Conservation (phyloP, 495 filamentous ascomycete species). For the Aspergillus carlsbadensis region DNA sequence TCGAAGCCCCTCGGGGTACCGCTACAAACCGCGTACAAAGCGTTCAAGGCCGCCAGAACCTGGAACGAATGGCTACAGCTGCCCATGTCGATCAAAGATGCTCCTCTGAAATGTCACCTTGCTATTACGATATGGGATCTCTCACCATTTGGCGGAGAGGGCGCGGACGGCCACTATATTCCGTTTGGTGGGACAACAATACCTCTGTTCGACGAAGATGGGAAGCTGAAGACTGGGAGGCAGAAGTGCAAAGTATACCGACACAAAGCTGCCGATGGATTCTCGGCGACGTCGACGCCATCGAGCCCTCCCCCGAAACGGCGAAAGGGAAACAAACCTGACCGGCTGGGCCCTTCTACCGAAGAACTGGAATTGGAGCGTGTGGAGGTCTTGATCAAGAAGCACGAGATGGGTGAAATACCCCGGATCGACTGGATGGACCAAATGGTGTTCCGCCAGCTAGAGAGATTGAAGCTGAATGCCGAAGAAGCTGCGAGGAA, state of each 20-base stretch:
- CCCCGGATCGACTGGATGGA: conserved; percentile 92
- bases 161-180: conserved; percentile 68
- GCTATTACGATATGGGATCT: conserved; percentile 97
- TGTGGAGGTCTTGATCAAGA: conserved; percentile 86
- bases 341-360: conserved; percentile 43
- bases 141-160: conserved; percentile 68
- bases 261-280: conserved; percentile 81
- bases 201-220: conserved; percentile 84
- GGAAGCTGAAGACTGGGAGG: conserved; percentile 82
- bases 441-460: conserved; percentile 81
- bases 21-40: conserved; percentile 86
- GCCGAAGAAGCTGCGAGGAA: conserved; percentile 47
- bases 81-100: conserved; percentile 75
- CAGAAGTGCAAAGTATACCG: conserved; percentile 89
- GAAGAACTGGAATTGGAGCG: conserved; percentile 77
- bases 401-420: conserved; percentile 97
- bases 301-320: conserved; percentile 51
- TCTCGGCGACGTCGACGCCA: conserved; percentile 77
- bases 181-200: conserved; percentile 96
- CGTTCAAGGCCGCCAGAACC: conserved; percentile 73
- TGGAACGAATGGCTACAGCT: conserved; percentile 98
- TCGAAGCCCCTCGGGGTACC: conserved; percentile 92
- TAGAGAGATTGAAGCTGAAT: conserved; percentile 71
- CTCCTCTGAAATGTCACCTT: conserved; percentile 76
- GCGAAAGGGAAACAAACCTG: conserved; percentile 46